Conservation (phyloP, 2,329 filamentous ascomycete genomes). For the Nemania sp. region DNA sequence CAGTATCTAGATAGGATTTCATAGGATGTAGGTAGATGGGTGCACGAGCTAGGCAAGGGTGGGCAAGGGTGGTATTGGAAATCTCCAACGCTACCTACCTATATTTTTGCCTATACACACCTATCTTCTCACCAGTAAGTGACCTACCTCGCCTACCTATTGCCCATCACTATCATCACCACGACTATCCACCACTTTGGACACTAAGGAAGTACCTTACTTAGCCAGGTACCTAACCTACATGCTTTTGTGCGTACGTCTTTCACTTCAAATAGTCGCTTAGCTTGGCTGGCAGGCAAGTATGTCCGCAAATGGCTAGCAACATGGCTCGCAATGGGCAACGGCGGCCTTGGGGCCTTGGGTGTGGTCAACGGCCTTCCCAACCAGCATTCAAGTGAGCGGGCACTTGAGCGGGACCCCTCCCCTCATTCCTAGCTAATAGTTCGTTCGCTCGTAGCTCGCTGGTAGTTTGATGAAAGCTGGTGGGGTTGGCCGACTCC, state of each 20-base stretch:
- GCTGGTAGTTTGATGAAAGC: slow-evolving; percentile 22
- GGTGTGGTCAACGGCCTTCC: slow-evolving; percentile 25
- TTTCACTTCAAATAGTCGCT: too few relatives aligned
- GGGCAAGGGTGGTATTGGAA: background rate
- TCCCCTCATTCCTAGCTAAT: too few relatives aligned
- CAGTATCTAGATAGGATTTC: background rate
- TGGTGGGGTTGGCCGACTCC: slow-evolving; percentile 17
- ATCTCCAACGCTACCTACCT: background rate
- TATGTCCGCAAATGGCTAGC: background rate
- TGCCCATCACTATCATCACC: background rate
- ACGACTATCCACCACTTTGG: background rate
- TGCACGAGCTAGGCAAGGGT: background rate
- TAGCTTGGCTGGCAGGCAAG: background rate
- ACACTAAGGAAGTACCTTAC: background rate
- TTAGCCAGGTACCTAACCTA: background rate
- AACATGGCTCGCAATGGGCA: background rate
- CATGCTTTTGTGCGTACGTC: background rate
- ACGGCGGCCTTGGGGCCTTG: background rate
- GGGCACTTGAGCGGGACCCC: slow-evolving; percentile 12
- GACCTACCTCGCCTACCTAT: too few relatives aligned
- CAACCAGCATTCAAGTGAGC: slow-evolving; percentile 19
- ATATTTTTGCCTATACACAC: background rate
- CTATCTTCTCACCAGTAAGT: background rate
- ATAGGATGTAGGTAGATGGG: too few relatives aligned
- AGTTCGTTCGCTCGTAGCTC: background rate